These are phyloP conservation scores for Extremus antarcticus DNA, from an alignment of 495 filamentous ascomycete genomes.

Conservation along the genomic window DNA sequence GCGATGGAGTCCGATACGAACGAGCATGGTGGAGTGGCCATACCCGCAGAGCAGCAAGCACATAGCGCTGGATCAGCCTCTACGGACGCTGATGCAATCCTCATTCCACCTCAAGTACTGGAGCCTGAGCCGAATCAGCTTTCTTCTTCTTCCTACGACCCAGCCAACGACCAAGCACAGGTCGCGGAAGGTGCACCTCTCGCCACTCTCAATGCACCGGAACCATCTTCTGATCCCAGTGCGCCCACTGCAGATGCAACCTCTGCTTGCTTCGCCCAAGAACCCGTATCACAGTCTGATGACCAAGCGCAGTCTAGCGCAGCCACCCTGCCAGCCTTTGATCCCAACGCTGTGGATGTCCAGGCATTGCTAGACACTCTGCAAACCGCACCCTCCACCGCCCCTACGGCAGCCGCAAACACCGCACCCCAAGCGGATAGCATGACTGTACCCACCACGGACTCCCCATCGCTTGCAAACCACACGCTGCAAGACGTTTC, in stretches of 20 bases:
- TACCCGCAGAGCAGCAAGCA: neutral
- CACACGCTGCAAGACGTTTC: constrained; percentile 11
- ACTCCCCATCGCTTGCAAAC: constrained; percentile 19
- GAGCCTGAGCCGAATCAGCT: neutral
- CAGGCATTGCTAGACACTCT: constrained; percentile 33
- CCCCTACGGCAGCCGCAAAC: neutral
- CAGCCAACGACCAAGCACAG: constrained; percentile 4
- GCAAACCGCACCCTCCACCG: constrained; percentile 18
- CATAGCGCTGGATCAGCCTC: constrained; percentile 8
- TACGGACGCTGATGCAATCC: neutral
- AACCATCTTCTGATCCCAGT: constrained; percentile 17
- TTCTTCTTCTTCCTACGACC: neutral
- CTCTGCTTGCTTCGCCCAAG: neutral
- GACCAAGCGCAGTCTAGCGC: constrained; percentile 14
- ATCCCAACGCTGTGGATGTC: constrained; percentile 25
- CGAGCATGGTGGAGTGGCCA: neutral
- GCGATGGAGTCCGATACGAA: neutral
- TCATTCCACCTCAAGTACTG: neutral
- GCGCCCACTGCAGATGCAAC: neutral
- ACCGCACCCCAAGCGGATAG: constrained; percentile 1
- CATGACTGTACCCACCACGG: constrained; percentile 10
- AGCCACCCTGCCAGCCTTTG: constrained; percentile 9
- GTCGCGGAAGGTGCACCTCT: neutral
- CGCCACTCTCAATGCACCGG: constrained; percentile 3
- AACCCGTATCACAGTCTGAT: neutral